phyloP scores from a whole-genome alignment of 805 yeast genomes.

The Cyberlindnera mississippiensis region DNA sequence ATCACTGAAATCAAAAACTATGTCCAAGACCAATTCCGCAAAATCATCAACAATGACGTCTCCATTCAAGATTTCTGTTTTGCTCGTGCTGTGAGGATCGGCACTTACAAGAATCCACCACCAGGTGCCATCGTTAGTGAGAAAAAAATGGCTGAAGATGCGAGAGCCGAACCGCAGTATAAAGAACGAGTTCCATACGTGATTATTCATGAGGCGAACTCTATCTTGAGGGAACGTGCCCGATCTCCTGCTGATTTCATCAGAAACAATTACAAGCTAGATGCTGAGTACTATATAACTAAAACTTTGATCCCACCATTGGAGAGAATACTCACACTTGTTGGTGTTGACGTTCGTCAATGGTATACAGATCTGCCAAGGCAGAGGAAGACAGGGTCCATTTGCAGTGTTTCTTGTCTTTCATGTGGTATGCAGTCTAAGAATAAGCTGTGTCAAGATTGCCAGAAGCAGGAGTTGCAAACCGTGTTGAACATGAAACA shows the following conservation, averaged over 20 bases:
- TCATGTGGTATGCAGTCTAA: constrained; percentile 19
- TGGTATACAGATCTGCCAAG: constrained; percentile 78
- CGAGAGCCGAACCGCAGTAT: constrained; percentile 79
- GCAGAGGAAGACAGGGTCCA: constrained; percentile 17
- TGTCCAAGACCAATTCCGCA: constrained; percentile 60
- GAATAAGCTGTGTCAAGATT: constrained; percentile 32
- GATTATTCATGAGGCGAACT: constrained; percentile 58
- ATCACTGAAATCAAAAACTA: constrained; percentile 66
- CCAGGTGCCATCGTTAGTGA: constrained; percentile 89
- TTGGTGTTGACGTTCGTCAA: constrained; percentile 72
- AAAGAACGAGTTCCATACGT: constrained; percentile 85
- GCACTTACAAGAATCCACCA: constrained; percentile 80
- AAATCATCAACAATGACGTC: constrained; percentile 59
- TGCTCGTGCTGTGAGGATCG: constrained; percentile 84
- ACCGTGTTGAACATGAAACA: constrained; percentile 33
- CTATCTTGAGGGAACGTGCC: constrained; percentile 69
- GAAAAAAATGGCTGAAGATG: constrained; percentile 57
- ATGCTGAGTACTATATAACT: constrained; percentile 79
- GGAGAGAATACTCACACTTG: constrained; percentile 72
- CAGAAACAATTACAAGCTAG: constrained; percentile 47
- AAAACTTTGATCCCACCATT: constrained; percentile 87
- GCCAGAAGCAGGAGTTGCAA: constrained; percentile 33
- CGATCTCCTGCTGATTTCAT: constrained; percentile 74
- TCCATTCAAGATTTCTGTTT: constrained; percentile 83
- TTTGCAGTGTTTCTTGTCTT: constrained; percentile 31